Evolutionary conservation across 2,329 filamentous ascomycete species (phyloP), one percentile per base, ranked within the genome.

Genomic region (Botrytis porri): DNA sequence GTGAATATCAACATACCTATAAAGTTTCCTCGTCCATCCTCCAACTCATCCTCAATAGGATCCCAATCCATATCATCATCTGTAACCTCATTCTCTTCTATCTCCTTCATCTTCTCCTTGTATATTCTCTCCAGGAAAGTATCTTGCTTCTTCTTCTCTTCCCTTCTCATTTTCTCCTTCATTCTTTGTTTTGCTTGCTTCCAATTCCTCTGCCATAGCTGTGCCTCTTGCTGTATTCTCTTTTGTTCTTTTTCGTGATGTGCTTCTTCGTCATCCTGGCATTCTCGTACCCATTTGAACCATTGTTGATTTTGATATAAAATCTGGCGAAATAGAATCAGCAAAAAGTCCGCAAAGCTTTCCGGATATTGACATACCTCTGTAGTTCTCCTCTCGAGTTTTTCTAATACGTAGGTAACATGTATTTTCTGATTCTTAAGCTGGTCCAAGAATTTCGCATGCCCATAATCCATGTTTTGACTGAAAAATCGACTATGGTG

Each of bases 211-310:
- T 81, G 84, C 74, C 86, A 85, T 75, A 87, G 78, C 25, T 83
- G 81, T 4, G 84, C 83, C 75, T 87, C 85, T 51, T 82, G 80
- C 76, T 86, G 85, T 69, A 86, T 80, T 75, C 85, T 86, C 78
- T 83, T 84, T 63, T 83, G 83, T 76, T 86, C 85, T 62, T 83
- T 85, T 62, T 86, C 84, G 41, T 83, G 83, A 7, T 77, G 81
- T 37, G 78, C 77, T 70, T 86, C 85, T 77, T 86, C 84, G 41
- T 83, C 80, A 25, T 83, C 80, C 75, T 86, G 84, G 48, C 81
- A 82, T 71, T 83, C 75, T 22, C 82, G 80, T 9, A 86, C 81
- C 85, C 85, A 86, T n/a, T 80, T 78, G 75, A 82, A 85, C 85
- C 85, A 86, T 74, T 85, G 83, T 76, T 85, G 82, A 73, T 83